Evolutionary conservation across 345 rosid species (phyloP), one percentile per base, ranked within the genome.

Genomic region (Lumnitzera racemosa): DNA sequence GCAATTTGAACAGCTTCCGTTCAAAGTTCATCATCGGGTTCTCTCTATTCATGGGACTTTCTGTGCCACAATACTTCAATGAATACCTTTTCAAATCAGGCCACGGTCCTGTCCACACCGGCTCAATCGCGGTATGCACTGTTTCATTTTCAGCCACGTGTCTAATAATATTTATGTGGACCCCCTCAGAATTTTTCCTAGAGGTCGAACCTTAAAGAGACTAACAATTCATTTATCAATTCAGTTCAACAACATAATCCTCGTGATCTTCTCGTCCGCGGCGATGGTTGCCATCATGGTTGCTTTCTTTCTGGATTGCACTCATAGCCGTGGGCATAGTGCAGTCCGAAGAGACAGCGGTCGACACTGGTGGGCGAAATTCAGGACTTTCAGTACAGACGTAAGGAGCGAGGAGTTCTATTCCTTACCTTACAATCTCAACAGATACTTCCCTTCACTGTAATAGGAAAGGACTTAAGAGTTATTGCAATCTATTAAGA

Each of bases 281-380:
- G 88, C 97, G 46, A 84, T 96, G 0, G 91, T 89, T 63, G 91
- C 82, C 24, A 31, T 87, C 12, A 51, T 78, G 15, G 70, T 81
- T 2, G 96, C 91, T 0, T 78, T 50, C 66, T 71, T 80, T 29
- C 61, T 94, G 79, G 97, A 90, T 58, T 29, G 66, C 74, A 84
- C 91, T 57, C 96, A 81, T 53, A 71, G 85, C 66, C 58, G 65
- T 3, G 77, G 87, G 24, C 76, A 87, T 50, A 66, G 56, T 56
- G 63, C 86, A 0, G 78, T 79, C 15, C 58, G 86, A 60, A 75
- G 78, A 61, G 98, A 92, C 70, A 82, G 87, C 61, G 97, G 97
- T 53, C 78, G 97, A 61, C 97, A 89, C 53, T 92, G 98, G 95
- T 87, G 94, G 91, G 85, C 41, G 36, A 89, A 84, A 70, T 92